phyloP scores from a whole-genome alignment of 2,329 filamentous ascomycete species.

The Monilinia fructigena region DNA sequence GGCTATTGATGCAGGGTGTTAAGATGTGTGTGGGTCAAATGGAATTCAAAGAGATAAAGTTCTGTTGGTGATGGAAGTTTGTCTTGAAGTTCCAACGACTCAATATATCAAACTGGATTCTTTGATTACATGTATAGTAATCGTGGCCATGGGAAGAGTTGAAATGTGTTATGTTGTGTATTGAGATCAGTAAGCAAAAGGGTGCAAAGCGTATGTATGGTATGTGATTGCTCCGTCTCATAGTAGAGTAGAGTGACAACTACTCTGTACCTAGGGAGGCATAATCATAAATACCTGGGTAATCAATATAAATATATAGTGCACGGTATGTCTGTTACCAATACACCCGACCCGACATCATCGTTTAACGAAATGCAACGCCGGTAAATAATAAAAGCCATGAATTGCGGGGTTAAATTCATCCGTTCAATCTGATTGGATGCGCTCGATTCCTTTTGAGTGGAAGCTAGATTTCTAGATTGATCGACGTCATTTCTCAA shows the following conservation, averaged over 20 bases:
- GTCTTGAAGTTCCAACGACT: not conserved
- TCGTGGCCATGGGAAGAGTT: not conserved
- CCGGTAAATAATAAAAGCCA: too few relatives aligned
- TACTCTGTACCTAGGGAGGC: too few relatives aligned
- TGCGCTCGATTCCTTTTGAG: not conserved
- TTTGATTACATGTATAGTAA: too few relatives aligned
- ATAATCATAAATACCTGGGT: too few relatives aligned
- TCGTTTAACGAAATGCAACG: too few relatives aligned
- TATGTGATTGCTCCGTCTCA: too few relatives aligned
- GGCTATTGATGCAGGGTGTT: not conserved
- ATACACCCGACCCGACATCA: too few relatives aligned
- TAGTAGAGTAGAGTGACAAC: too few relatives aligned
- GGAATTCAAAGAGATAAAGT: not conserved
- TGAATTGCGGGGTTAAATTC: conserved; percentile 1
- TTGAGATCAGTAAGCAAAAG: not conserved
- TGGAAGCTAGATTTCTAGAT: conserved; percentile 12
- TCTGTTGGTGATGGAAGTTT: not conserved
- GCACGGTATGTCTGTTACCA: too few relatives aligned
- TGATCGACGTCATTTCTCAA: conserved; percentile 1
- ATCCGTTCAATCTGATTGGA: not conserved
- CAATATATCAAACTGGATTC: not conserved
- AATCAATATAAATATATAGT: too few relatives aligned
- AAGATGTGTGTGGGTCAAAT: not conserved
- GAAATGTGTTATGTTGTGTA: not conserved
- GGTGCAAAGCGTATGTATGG: not conserved